Conservation (phyloP, 257 asterid species). For the Echium plantagineum region DNA sequence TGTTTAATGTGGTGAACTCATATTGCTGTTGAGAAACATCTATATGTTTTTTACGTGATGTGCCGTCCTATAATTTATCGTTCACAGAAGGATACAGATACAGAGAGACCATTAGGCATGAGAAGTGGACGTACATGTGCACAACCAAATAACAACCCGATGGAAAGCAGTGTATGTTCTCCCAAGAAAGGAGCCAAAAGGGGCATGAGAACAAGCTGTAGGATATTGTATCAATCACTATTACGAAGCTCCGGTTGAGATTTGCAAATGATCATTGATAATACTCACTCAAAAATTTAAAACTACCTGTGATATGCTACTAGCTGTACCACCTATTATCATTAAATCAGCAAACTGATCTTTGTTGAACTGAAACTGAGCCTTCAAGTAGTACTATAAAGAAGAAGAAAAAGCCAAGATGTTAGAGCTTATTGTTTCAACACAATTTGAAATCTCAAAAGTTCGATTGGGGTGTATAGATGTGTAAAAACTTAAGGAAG, state of each 20-base stretch:
- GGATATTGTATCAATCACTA: conserved; percentile 4
- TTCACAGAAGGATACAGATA: not conserved
- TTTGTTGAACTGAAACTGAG: conserved; percentile 80
- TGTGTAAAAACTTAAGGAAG: not conserved
- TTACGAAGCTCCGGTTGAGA: not conserved
- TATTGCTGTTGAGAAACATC: not conserved
- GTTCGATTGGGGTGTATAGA: not conserved
- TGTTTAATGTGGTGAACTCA: not conserved
- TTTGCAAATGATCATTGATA: not conserved
- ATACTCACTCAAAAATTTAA: conserved; percentile 3
- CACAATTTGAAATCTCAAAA: not conserved
- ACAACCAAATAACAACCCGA: conserved; percentile 59
- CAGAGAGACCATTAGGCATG: too few relatives aligned
- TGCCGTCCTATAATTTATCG: too few relatives aligned
- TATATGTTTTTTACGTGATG: too few relatives aligned
- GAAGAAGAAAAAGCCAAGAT: not conserved
- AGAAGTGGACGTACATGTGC: conserved; percentile 33
- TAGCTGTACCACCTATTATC: conserved; percentile 65
- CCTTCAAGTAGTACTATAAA: conserved; percentile 66
- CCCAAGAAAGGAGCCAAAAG: conserved; percentile 57
- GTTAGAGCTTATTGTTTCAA: not conserved
- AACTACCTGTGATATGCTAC: conserved; percentile 65
- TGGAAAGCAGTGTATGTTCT: conserved; percentile 66
- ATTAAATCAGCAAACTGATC: conserved; percentile 82
- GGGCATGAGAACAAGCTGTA: conserved; percentile 80